phyloP scores from a whole-genome alignment of 2,329 filamentous ascomycete species.

The Periconia macrospinosa region DNA sequence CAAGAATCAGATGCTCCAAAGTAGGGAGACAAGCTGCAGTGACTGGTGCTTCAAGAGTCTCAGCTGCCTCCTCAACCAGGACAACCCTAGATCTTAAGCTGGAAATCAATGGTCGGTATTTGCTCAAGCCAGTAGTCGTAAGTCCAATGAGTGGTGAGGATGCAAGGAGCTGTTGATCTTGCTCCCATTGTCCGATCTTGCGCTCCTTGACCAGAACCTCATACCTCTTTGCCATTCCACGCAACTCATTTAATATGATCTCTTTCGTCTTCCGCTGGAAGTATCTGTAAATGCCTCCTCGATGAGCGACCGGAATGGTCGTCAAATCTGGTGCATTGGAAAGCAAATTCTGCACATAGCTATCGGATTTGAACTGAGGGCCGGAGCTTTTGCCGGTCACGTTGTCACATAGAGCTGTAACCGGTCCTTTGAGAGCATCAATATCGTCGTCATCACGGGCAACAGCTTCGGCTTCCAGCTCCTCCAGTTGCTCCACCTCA shows the following conservation, averaged over 20 bases:
- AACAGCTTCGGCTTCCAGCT: conserved; percentile 61
- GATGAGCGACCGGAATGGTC: conserved; percentile 56
- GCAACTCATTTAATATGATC: conserved; percentile 51
- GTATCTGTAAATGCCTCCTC: conserved; percentile 68
- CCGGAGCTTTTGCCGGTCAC: conserved; percentile 34
- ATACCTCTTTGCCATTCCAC: conserved; percentile 55
- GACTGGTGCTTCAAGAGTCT: conserved; percentile 69
- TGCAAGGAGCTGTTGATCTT: conserved; percentile 51
- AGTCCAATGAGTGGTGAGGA: conserved; percentile 60
- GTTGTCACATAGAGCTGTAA: conserved; percentile 43
- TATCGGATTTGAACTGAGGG: conserved; percentile 16
- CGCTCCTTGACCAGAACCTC: conserved; percentile 54
- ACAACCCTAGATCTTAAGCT: conserved; percentile 68
- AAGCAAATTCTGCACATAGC: conserved; percentile 42
- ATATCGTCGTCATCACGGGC: conserved; percentile 56
- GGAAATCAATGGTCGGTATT: conserved; percentile 72
- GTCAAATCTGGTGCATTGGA: conserved; percentile 58
- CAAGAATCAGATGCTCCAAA: conserved; percentile 66
- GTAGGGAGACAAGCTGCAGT: conserved; percentile 63
- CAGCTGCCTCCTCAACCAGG: conserved; percentile 79
- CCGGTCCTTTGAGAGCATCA: conserved; percentile 41
- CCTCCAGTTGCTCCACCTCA: conserved; percentile 62
- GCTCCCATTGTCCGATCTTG: conserved; percentile 61
- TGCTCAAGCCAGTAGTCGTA: conserved; percentile 80
- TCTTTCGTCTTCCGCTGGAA: conserved; percentile 61